Evolutionary conservation across 768 basidiomycete species (phyloP).

Genomic region (Amanita rimosa): DNA sequence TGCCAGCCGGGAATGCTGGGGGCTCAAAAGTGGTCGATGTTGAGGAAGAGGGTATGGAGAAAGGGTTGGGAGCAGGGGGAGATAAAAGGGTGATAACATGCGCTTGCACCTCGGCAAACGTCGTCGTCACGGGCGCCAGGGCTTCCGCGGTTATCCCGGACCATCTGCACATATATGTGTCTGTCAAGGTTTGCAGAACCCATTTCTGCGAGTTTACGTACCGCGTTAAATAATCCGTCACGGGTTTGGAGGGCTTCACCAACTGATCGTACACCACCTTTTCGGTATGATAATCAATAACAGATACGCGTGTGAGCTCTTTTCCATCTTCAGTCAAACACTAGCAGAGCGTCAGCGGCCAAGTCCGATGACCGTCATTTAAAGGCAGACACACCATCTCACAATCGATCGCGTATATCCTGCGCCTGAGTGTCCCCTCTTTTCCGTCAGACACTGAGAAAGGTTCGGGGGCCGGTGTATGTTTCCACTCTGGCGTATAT

Average conservation of each 20-base stretch:
- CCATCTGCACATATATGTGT: no score
- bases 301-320: conserved; percentile 74
- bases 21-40: conserved; percentile 3
- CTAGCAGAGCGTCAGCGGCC: conserved; percentile 27
- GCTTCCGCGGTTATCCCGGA: conserved; percentile 84
- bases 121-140: conserved; percentile 61
- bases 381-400: conserved; percentile 68
- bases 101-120: conserved; percentile 67
- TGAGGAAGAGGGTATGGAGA: conserved; percentile 16
- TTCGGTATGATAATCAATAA: conserved; percentile 68
- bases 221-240: conserved; percentile 90
- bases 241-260: conserved; percentile 78
- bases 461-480: conserved; percentile 60
- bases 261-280: conserved; percentile 79
- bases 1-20: no score
- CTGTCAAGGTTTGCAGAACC: no score
- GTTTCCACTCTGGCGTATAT: conserved; percentile 65
- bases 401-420: conserved; percentile 84
- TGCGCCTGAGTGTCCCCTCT: conserved; percentile 22
- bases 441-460: conserved; percentile 10
- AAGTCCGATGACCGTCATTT: not conserved
- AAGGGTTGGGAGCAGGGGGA: conserved; percentile 18
- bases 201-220: no score
- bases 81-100: conserved; percentile 56
- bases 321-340: conserved; percentile 86